Evolutionary conservation across 1,284 basidiomycete genomes (phyloP).

Genomic region (Sporisorium sorghi): DNA sequence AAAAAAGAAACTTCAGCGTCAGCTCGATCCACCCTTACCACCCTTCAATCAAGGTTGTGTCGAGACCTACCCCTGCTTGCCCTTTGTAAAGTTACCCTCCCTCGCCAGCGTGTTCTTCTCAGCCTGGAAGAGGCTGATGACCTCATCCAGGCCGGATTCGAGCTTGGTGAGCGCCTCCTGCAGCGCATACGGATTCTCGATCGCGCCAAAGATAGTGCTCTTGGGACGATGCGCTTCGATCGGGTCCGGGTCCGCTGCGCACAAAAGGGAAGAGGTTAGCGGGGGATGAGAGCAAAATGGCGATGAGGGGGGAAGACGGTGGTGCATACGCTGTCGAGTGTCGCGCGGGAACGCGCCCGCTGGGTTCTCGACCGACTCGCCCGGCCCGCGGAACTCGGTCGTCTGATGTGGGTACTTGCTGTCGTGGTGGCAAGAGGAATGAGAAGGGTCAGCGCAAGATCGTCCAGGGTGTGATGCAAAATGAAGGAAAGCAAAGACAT

Average conservation of each 20-base stretch:
- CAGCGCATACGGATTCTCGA: constrained; percentile 63
- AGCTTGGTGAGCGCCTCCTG: constrained; percentile 55
- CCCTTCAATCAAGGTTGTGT: background rate
- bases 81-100: constrained; percentile 58
- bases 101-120: constrained; percentile 56
- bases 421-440: background rate
- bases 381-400: constrained; percentile 43
- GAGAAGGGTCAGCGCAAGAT: background rate
- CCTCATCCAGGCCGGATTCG: constrained; percentile 55
- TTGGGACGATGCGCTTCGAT: constrained; percentile 34
- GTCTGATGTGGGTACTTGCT: constrained; percentile 49
- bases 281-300: background rate
- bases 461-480: background rate
- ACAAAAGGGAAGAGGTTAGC: background rate
- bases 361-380: constrained; percentile 46
- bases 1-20: background rate
- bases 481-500: constrained; percentile 3
- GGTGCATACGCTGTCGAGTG: constrained; percentile 32
- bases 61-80: constrained; percentile 55
- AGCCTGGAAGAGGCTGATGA: constrained; percentile 57
- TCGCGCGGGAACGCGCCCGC: constrained; percentile 50
- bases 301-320: background rate
- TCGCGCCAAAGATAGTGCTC: constrained; percentile 51
- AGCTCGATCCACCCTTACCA: background rate
- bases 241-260: constrained; percentile 40